Evolutionary conservation across 352 stramenopile genomes (phyloP), one percentile per base, ranked within the genome.

Genomic region (Phytophthora boehmeriae): DNA sequence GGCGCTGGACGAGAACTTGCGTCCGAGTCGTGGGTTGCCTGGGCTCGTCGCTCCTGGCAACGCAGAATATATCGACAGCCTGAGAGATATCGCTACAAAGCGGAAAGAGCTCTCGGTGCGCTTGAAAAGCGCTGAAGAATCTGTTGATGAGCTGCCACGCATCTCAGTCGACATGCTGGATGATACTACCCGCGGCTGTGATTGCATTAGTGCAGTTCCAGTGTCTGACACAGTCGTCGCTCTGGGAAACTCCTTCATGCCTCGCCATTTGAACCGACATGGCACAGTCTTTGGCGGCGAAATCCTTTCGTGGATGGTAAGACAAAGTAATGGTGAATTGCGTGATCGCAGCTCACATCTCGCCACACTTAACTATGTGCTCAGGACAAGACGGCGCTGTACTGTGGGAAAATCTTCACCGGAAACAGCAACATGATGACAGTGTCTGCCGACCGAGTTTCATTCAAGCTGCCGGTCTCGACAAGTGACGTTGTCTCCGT

Each of bases 371-470:
- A 17, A 30, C 25, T 32, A 25, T 25, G 20, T 22, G 20, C 19
- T 19, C 22, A 86, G 76, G 75, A 89, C 68, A 78, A 76, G 23
- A 75, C 73, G 9, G 80, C 80, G 28, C 27, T 81, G 27, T 84
- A 86, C 48, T 89, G 77, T 17, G 80, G 75, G 20, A 66, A 71
- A 52, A 75, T 55, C 19, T 88, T 89, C 54, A 83, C 77, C 0
- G 78, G 76, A 35, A 89, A 83, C 68, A 68, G 73, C 52, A 71
- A 68, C 30, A 82, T 89, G 68, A 72, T 83, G 34, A 89, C 74
- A 5, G 71, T 82, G 48, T 70, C 67, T 20, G 75, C 79, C 46
- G 76, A 68, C 54, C 79, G 63, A 23, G 47, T 85, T 25, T 64
- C 69, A 20, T 86, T 89, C 56, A 74, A 76, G 49, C 50, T 86